Evolutionary conservation across 176 grass and related monocot species (phyloP), one percentile per base, ranked within the genome.

Genomic region (Triticum urartu): DNA sequence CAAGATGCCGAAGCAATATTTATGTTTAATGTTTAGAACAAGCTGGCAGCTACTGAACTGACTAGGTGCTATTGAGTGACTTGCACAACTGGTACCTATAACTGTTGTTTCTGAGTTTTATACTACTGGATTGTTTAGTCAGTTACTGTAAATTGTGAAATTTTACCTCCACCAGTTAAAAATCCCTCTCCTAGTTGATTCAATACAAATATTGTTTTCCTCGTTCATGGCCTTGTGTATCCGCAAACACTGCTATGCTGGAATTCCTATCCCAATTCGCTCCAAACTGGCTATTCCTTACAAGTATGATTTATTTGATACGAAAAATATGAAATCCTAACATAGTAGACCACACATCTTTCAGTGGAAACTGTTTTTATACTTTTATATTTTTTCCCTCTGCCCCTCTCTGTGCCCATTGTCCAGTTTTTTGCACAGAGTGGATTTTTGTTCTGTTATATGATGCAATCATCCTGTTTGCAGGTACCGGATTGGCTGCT

Each of bases 401-500:
- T 68, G 9, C n/a, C 70, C 72, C 25, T 14, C 7, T 35, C 36
- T 64, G 32, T 89, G 79, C 14, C 71, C 43, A 34, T 43, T 6
- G 25, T 82, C 58, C 32, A 81, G 12, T 84, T 75, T 8, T 85
- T 78, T 21, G 9, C 2, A 26, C 13, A 8, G 47, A 35, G 36
- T 82, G 1, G 42, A 75, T 50, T 50, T 43, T 83, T 38, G 30
- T 60, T 60, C 50, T 76, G 50, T 21, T 67, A 79, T 65, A 42
- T 90, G 65, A 85, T 78, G 32, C 30, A 66, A 43, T 39, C 14
- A 65, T 83, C 69, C 63, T 86, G n/a, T 79, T 83, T 77, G 64
- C 89, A 98, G 97, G 97, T 63, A 98, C 97, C 90, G 97, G 93
- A 91, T 87, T 91, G 77, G 97, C 97, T 89, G 97, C 97, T 88